Conservation (phyloP, 345 rosid genomes). For the Kandelia obovata region DNA sequence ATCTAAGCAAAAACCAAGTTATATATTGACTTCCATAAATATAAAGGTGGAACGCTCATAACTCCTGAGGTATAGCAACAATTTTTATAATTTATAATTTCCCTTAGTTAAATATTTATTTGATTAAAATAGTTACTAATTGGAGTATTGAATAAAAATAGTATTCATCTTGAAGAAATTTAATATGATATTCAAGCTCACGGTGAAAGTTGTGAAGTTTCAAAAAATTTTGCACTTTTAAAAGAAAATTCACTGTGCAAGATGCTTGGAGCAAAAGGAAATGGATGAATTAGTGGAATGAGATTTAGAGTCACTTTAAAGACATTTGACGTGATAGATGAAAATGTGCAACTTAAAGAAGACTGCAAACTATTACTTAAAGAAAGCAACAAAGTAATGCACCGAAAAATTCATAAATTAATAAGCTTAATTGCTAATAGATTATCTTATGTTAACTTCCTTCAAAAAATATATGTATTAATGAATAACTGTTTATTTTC, state of each 20-base stretch:
- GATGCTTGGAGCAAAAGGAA: not conserved
- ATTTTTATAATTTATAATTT: too few species aligned
- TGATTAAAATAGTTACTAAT: not conserved
- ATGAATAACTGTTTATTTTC: too few species aligned
- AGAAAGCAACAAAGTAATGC: too few species aligned
- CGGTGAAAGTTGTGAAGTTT: not conserved
- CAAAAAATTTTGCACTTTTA: not conserved
- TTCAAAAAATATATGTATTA: too few species aligned
- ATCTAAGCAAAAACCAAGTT: not conserved
- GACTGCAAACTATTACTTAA: too few species aligned
- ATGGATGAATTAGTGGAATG: not conserved
- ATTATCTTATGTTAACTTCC: too few species aligned
- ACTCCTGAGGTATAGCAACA: too few species aligned
- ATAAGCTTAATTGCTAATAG: too few species aligned
- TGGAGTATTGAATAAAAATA: too few species aligned
- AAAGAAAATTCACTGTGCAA: not conserved
- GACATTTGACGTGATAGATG: not conserved
- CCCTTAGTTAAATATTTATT: too few species aligned
- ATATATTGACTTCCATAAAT: not conserved
- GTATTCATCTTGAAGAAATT: not conserved
- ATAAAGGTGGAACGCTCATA: not conserved
- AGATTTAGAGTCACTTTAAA: not conserved
- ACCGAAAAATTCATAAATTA: too few species aligned
- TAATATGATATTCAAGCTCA: not conserved
- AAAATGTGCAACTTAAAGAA: not conserved